Evolutionary conservation across 2,329 filamentous ascomycete genomes (phyloP).

Genomic region (Colletotrichum cordylinicola): DNA sequence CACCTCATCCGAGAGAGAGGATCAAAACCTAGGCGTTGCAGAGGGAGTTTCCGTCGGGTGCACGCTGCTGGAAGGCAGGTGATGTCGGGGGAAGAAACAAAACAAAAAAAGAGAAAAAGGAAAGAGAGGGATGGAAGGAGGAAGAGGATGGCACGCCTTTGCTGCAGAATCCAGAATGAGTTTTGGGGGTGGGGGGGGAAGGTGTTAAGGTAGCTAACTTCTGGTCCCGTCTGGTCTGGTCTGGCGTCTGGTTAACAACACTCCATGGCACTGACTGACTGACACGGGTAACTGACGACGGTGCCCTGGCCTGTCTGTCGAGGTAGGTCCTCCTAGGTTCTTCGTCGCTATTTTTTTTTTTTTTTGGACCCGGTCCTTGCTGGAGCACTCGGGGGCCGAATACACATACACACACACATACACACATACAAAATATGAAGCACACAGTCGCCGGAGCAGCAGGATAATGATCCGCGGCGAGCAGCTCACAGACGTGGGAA

Average conservation of each 20-base stretch:
- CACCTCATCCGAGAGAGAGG: not conserved
- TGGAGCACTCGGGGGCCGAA: not conserved
- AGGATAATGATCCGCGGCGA: not conserved
- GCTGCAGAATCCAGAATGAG: constrained; percentile 3
- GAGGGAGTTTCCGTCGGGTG: not conserved
- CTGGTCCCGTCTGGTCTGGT: not conserved
- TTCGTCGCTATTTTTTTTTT: not conserved
- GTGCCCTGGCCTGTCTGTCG: not conserved
- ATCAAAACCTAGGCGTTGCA: not conserved
- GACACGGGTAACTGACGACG: not conserved
- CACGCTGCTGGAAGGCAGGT: not conserved
- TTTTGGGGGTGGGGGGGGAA: not conserved
- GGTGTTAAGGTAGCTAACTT: not conserved
- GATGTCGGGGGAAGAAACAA: not conserved
- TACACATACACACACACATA: not conserved
- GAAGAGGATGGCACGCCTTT: not conserved
- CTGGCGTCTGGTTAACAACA: not conserved
- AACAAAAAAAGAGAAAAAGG: not conserved
- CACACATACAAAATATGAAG: not conserved
- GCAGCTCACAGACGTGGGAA: not conserved
- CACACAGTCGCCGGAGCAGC: not conserved
- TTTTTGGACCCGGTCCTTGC: not conserved
- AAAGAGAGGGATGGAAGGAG: not conserved
- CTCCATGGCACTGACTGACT: not conserved
- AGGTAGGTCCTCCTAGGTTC: not conserved